Base-by-base conservation (phyloP, 1,139 yeast species). In the Suhomyces choctaworum region DNA sequence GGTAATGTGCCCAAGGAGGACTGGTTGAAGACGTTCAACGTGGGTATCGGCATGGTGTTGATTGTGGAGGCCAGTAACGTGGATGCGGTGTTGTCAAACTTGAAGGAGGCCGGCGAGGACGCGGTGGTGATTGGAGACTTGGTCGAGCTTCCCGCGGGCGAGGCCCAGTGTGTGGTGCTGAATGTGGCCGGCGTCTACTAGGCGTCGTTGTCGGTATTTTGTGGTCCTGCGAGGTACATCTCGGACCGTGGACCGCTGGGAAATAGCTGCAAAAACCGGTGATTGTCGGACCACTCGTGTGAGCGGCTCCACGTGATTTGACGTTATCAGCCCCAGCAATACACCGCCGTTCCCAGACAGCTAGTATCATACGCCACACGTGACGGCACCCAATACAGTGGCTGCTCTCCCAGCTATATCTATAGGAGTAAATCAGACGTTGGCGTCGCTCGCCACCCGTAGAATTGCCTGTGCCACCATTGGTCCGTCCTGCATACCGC, bases 11-110 rank as follows among this genome's bases (percentile, higher is more conserved):
- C 98, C 34, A 69, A 75, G 36, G 70, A 69, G 13, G 98, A 94
- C 60, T 79, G 88, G 46, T 70, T 88, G 55, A 90, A 88, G 73
- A 94, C 98, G 4, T 77, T 94, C 60, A 94, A 94, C 63, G 76
- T 90, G 75, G 99, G 99, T 65, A 77, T 94, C 50, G 99, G 98
- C 53, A 94, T 94, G 98, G 92, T 88, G 25, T 78, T 85, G 34
- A 84, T 92, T 52, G 97, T 88, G 22, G 76, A 74, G 51, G 53
- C 58, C 37, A 79, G 73, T 39, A 76, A 85, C 39, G 96, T 78
- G 15, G 78, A 70, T 2, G 65, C 67, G 45, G 83, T 82, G 12
- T 66, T 70, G 32, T 56, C 66, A 40, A 66, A 76, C 45, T 71
- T 92, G 44, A 62, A 69, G 48, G 65, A 67, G 37, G 80, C 78